These are phyloP conservation scores for Panellus pusillus DNA, from an alignment of 768 basidiomycete species.

Conservation along the genomic window DNA sequence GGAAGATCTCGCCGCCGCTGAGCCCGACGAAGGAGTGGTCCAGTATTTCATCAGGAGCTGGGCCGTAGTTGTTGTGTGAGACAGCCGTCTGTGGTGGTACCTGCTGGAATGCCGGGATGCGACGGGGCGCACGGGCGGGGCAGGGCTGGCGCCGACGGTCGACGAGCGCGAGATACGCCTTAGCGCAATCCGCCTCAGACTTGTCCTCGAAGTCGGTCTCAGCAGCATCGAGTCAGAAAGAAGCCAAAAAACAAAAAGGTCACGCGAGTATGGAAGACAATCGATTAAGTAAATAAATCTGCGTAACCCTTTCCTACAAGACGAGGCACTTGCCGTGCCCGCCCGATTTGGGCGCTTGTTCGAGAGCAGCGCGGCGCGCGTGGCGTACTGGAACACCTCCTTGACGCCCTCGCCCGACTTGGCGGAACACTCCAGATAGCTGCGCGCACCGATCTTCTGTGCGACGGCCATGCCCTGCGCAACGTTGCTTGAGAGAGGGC, in stretches of 20 bases:
- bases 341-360: conserved; percentile 46
- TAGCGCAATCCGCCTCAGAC: conserved; percentile 12
- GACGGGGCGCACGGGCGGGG: conserved; percentile 15
- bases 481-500: too few relatives aligned
- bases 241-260: conserved; percentile 6
- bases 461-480: conserved; percentile 96
- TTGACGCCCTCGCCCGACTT: conserved; percentile 95
- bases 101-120: conserved; percentile 41
- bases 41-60: conserved; percentile 47
- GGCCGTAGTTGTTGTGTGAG: conserved; percentile 33
- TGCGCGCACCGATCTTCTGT: conserved; percentile 94
- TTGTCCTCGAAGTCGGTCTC: conserved; percentile 1
- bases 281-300: conserved; percentile 21
- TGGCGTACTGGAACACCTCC: conserved; percentile 98
- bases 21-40: conserved; percentile 91
- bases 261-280: conserved; percentile 20
- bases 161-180: conserved; percentile 19
- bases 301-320: conserved; percentile 24
- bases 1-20: conserved; percentile 96
- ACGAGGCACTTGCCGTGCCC: conserved; percentile 33
- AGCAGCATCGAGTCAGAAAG: conserved; percentile 13
- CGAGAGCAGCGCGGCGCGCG: conserved; percentile 82
- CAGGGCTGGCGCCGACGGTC: conserved; percentile 13
- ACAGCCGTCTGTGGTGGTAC: conserved; percentile 40
- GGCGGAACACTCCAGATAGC: conserved; percentile 97